Conservation (phyloP, 495 filamentous ascomycete species). For the Daldinia childiae region DNA sequence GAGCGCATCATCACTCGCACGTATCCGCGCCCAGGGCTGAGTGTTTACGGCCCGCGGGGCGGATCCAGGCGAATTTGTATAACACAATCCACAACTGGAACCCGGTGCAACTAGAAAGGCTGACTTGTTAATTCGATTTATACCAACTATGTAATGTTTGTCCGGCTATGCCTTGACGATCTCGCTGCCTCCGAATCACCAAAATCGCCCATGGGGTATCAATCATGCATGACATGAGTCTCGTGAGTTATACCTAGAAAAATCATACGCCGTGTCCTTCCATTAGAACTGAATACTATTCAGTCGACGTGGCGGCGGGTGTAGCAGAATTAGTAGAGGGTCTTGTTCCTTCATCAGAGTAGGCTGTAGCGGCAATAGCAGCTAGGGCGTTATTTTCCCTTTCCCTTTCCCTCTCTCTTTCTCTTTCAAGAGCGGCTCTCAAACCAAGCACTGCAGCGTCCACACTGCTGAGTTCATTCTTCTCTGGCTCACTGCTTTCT, state of each 20-base stretch:
- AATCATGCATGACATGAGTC: conserved; percentile 31
- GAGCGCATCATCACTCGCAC: conserved; percentile 17
- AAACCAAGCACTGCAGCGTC: conserved; percentile 43
- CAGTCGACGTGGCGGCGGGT: conserved; percentile 20
- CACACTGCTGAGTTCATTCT: conserved; percentile 38
- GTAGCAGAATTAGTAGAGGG: conserved; percentile 19
- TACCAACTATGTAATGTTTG: conserved; percentile 8
- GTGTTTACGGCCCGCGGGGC: conserved; percentile 17
- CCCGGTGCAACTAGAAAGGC: too few relatives aligned
- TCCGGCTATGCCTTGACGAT: conserved; percentile 12
- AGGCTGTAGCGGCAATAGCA: conserved; percentile 13
- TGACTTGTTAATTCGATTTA: conserved; percentile 7
- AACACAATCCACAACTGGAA: conserved; percentile 30
- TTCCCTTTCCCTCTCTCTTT: conserved; percentile 41
- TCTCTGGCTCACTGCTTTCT: conserved; percentile 24
- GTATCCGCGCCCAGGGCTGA: conserved; percentile 17
- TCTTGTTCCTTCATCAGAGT: conserved; percentile 27
- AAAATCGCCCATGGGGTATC: conserved; percentile 44
- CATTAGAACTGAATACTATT: conserved; percentile 4
- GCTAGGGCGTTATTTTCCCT: conserved; percentile 18
- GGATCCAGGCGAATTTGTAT: conserved; percentile 36
- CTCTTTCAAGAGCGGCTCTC: conserved; percentile 36
- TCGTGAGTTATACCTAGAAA: conserved; percentile 25
- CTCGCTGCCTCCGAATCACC: conserved; percentile 16
- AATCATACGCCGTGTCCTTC: not conserved